Conservation (phyloP, 75 land plant species). For the Cunninghamia lanceolata region DNA sequence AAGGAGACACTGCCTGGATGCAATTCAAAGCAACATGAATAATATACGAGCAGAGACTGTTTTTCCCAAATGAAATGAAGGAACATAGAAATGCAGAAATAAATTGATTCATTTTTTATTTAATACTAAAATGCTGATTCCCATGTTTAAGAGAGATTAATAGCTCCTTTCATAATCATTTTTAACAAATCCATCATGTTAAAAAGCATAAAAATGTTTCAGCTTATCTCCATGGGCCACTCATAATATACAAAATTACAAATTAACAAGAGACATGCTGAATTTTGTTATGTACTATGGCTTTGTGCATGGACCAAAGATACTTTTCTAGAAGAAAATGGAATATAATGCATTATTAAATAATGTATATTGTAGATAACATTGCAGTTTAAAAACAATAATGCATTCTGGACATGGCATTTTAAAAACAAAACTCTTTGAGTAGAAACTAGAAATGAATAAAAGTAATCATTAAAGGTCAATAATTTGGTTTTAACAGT, state of each 20-base stretch:
- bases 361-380: too few species aligned
- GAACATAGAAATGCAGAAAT: background rate
- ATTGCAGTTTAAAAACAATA: background rate
- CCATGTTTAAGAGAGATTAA: background rate
- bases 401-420: background rate
- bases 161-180: background rate
- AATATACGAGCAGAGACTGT: background rate
- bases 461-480: background rate
- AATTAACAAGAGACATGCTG: background rate
- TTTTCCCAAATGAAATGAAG: background rate
- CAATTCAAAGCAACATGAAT: background rate
- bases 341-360: background rate
- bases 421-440: background rate
- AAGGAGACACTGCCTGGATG: constrained; percentile 11
- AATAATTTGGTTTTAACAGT: background rate
- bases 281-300: background rate
- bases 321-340: background rate
- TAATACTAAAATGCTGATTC: background rate
- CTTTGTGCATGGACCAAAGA: background rate
- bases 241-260: background rate
- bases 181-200: background rate
- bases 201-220: background rate
- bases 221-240: background rate
- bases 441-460: background rate
- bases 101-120: background rate